Percentiles rank a stretch among this genome's conserved stretches.
phyloP scores from a whole-genome alignment of 176 grass and related monocot species.

The bread wheat (Triticum aestivum) region IWGSC_CS_RefSeq_v2.1 NC_057806.1:663966969-663967468 shows the following conservation, averaged over 20 bases:
- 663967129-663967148: slow-evolving; percentile 25
- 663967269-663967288: slow-evolving; percentile 71
- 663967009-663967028: neutral
- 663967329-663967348: slow-evolving; percentile 55
- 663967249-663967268: slow-evolving; percentile 50
- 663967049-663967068: no score
- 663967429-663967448: no score
- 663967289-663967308: slow-evolving; percentile 46
- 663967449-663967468: neutral
- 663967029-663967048: neutral
- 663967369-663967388: slow-evolving; percentile 66
- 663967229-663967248: slow-evolving; percentile 45
- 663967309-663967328: slow-evolving; percentile 51
- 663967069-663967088: neutral
- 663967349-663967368: slow-evolving; percentile 94
- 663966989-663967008: neutral
- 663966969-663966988: slow-evolving; percentile 20
- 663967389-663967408: neutral
- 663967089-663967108: neutral
- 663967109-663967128: slow-evolving; percentile 36
- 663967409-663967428: neutral
- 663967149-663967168: slow-evolving; percentile 44
- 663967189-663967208: slow-evolving; percentile 44
- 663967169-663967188: slow-evolving; percentile 43
- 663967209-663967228: slow-evolving; percentile 47